Conservation (phyloP, 495 filamentous ascomycete species). For the Penicillium egyptiacum region DNA sequence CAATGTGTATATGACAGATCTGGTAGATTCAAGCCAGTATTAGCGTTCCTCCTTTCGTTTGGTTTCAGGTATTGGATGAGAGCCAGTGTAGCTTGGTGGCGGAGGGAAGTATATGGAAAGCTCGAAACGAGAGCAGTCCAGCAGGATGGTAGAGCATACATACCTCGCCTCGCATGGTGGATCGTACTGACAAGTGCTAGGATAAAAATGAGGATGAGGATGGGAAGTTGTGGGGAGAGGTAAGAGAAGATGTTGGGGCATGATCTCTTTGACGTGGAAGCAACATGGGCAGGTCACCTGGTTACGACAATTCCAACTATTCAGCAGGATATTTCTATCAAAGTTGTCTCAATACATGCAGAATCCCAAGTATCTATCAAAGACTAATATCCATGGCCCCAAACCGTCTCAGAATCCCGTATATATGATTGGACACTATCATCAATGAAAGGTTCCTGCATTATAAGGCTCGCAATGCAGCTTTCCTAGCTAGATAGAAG, state of each 20-base stretch:
- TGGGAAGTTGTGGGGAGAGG: background rate
- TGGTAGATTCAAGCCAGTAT: slow-evolving; percentile 28
- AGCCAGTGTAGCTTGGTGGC: background rate
- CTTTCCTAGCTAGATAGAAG: slow-evolving; percentile 3
- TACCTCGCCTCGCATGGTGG: slow-evolving; percentile 10
- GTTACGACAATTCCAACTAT: background rate
- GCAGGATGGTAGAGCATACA: background rate
- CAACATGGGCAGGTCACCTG: background rate
- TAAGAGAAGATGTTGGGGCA: background rate
- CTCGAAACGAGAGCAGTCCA: background rate
- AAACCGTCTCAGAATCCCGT: background rate
- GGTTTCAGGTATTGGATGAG: background rate
- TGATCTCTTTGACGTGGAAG: background rate
- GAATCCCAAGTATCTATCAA: background rate
- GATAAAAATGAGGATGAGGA: background rate
- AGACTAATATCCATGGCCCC: background rate
- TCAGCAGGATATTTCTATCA: background rate
- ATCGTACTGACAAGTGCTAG: background rate
- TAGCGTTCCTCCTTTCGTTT: background rate
- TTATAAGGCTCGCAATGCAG: background rate
- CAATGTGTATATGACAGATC: slow-evolving; percentile 88
- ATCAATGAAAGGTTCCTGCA: background rate
- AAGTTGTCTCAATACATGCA: background rate
- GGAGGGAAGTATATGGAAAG: background rate
- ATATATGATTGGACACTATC: background rate